Evolutionary conservation across 2,329 filamentous ascomycete species (phyloP).

Genomic region (Curvularia verruculosa): DNA sequence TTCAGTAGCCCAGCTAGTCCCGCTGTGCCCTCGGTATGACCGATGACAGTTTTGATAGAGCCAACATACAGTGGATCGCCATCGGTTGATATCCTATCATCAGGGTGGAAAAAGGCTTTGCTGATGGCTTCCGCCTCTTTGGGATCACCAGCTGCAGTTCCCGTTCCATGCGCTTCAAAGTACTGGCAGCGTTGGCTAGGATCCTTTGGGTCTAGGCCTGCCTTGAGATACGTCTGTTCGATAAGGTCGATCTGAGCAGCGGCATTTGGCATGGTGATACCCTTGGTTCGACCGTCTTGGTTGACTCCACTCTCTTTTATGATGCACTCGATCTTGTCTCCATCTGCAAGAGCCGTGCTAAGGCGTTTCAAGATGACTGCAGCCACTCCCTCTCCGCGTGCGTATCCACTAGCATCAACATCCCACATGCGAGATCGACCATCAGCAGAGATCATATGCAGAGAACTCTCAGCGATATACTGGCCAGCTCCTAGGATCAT

Average conservation of each 20-base stretch:
- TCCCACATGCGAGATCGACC: conserved; percentile 34
- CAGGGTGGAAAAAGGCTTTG: conserved; percentile 14
- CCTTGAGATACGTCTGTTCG: conserved; percentile 42
- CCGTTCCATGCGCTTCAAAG: conserved; percentile 37
- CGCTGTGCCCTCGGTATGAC: conserved; percentile 50
- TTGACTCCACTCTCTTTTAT: conserved; percentile 50
- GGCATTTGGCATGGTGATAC: conserved; percentile 47
- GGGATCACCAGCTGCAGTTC: conserved; percentile 35
- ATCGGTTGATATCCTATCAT: background rate
- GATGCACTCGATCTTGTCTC: conserved; percentile 56
- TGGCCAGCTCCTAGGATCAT: background rate
- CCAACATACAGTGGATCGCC: conserved; percentile 21
- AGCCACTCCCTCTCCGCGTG: conserved; percentile 53
- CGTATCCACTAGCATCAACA: conserved; percentile 63
- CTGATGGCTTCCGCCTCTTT: conserved; percentile 25
- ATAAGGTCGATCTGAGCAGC: conserved; percentile 48
- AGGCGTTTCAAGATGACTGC: conserved; percentile 62
- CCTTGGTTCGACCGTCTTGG: conserved; percentile 58
- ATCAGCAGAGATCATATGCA: conserved; percentile 35
- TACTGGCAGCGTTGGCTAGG: background rate
- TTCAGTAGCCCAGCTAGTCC: conserved; percentile 49
- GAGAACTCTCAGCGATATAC: conserved; percentile 26
- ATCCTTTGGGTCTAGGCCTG: conserved; percentile 38
- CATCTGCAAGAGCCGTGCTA: conserved; percentile 60
- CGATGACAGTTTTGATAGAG: conserved; percentile 48